phyloP scores from a whole-genome alignment of 1,139 yeast genomes.

The Pichia sp. region DNA sequence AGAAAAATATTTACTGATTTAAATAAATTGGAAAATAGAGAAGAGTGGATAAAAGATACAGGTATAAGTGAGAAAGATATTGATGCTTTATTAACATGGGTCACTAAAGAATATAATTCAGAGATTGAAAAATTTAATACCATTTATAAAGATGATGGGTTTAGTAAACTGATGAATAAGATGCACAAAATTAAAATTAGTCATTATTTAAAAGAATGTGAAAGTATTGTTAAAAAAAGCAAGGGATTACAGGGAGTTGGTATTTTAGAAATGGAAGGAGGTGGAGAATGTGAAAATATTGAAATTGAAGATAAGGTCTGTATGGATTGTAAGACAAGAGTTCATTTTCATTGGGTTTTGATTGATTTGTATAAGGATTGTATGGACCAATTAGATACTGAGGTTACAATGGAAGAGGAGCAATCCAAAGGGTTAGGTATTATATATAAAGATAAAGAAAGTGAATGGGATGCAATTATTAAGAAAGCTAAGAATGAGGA shows the following conservation, averaged over 20 bases:
- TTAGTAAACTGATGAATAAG: neutral
- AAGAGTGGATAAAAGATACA: slow-evolving; percentile 11
- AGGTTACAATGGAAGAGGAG: neutral
- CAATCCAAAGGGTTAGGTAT: slow-evolving; percentile 4
- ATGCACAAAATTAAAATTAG: neutral
- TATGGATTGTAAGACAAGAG: slow-evolving; percentile 28
- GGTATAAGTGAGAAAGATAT: slow-evolving; percentile 5
- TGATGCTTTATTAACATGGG: slow-evolving; percentile 7
- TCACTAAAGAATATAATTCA: slow-evolving; percentile 9
- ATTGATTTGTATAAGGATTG: slow-evolving; percentile 23
- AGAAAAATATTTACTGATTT: slow-evolving; percentile 23
- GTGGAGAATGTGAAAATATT: slow-evolving; percentile 2
- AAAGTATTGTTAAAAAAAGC: neutral
- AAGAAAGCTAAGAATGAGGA: slow-evolving; percentile 1
- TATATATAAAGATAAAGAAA: slow-evolving; percentile 7
- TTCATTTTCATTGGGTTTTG: slow-evolving; percentile 30
- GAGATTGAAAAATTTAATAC: slow-evolving; percentile 2
- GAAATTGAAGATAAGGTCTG: slow-evolving; percentile 29
- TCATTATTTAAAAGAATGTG: slow-evolving; percentile 6
- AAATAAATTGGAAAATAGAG: slow-evolving; percentile 4
- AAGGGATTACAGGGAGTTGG: too few species aligned
- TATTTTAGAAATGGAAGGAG: too few species aligned
- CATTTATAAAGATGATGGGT: neutral
- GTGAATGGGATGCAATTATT: slow-evolving; percentile 9
- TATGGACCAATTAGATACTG: neutral